phyloP scores from a whole-genome alignment of 2,329 filamentous ascomycete genomes.

The Calonectria henricotiae region DNA sequence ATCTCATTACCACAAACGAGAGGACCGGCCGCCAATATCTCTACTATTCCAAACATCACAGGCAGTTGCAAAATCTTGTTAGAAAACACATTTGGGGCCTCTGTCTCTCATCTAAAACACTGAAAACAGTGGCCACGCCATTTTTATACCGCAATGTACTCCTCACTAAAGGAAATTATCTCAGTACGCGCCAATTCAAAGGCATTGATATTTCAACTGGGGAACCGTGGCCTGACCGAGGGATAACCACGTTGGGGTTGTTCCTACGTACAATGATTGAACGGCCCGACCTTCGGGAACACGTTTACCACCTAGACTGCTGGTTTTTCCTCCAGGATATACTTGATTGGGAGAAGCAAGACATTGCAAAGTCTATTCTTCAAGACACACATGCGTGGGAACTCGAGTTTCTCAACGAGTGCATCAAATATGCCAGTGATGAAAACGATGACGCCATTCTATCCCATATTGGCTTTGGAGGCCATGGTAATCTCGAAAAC shows the following conservation, averaged over 20 bases:
- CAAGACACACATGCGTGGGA: not conserved
- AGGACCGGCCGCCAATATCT: not conserved
- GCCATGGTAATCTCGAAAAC: not conserved
- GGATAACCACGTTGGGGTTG: not conserved
- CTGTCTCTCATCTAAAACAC: not conserved
- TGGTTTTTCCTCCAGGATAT: slow-evolving; percentile 10
- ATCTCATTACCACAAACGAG: not conserved
- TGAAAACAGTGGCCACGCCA: not conserved
- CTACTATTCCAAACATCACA: not conserved
- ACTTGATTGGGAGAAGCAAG: no score
- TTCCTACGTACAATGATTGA: slow-evolving; percentile 8
- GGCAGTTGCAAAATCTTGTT: not conserved
- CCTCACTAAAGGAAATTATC: not conserved
- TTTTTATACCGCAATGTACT: not conserved
- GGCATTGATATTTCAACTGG: not conserved
- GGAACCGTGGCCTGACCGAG: not conserved
- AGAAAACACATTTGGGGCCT: not conserved
- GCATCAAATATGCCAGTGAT: not conserved
- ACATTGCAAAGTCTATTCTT: not conserved
- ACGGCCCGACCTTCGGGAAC: not conserved
- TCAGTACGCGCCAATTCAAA: not conserved
- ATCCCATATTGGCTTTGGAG: not conserved
- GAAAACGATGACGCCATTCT: not conserved
- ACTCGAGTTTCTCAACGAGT: not conserved
- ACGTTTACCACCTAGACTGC: slow-evolving; percentile 1